Evolutionary conservation across 352 stramenopile genomes (phyloP), one percentile per base, ranked within the genome.

Genomic region (Phytophthora hibernalis): DNA sequence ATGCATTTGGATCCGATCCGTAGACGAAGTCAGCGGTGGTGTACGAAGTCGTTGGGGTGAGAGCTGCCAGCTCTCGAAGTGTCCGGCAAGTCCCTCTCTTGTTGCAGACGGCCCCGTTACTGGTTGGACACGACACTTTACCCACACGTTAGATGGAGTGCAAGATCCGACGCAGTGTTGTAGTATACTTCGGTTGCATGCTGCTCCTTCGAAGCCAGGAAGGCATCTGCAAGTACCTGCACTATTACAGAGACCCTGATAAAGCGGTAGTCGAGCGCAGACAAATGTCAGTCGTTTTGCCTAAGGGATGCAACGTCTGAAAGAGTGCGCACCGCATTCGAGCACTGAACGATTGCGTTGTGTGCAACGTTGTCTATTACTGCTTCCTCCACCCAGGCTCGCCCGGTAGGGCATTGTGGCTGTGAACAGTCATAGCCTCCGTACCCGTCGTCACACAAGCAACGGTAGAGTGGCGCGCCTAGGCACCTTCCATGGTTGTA

Each of bases 321-420:
- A n/a, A 45, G 11, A 22, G 10, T 28, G 59, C 65, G 15, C 69
- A 92, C 85, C 31, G 77, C 81, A 59, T 93, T 93, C 7, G 86
- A 93, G 67, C 88, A 96, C 33, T 83, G 65, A 16, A 85, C 86
- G 15, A 67, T 51, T 7, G 57, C 77, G 13, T 79, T 60, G 45
- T 92, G 88, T 20, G 84, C 88, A 18, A 85, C 65, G 40, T 93
- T 77, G 49, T 80, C 64, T 16, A 45, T 56, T 22, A 54, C 42
- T 16, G 79, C 65, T 61, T 90, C 79, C 54, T 95, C 83, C 44
- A 90, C 89, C 82, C 85, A 96, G 11, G 81, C 80, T 33, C 73
- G 68, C 0, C 85, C 86, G 7, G 47, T 65, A 0, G 86, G 83
- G 38, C 88, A 96, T 12, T 48, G 64, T 2, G 72, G 71, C 3